Base-by-base conservation (phyloP, 257 asterid species). In the Salvia miltiorrhiza region DNA sequence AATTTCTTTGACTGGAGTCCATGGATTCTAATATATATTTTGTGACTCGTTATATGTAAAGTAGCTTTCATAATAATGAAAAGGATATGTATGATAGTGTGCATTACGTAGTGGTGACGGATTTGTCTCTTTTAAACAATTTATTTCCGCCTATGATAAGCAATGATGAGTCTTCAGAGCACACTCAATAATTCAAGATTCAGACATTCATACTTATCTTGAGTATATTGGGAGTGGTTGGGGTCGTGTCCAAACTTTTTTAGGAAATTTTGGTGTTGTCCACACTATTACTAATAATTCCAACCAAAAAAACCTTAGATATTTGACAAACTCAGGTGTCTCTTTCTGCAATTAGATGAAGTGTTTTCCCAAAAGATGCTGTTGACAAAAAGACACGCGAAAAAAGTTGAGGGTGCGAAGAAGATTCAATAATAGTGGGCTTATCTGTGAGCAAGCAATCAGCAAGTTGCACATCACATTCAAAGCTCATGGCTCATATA, bases 391-490 rank as follows among this genome's bases (percentile, higher is more conserved):
- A 49, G 32, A 37, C 69, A 45, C 23, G 17, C 32, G 24, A 24
- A 26, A 24, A 69, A 70, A 65, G 74, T 58, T 66, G 71, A 43
- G 40, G 48, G 40, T n/a, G 35, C 19, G 35, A 26, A 40, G 12
- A 68, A 59, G 39, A 57, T 70, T 47, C 55, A 76, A 63, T 7
- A 8, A n/a, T 17, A 54, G 74, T 41, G 71, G 67, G 71, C 3
- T 40, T 13, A 9, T 41, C 56, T 48, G 7, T 3, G 58, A 24
- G 43, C 13, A 67, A 66, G 63, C 26, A 60, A 44, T 47, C 73
- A 55, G 20, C 72, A 19, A 77, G 20, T 71, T 76, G 75, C 23
- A 61, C 20, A 62, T 57, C 4, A 9, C 19, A 19, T 59, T 32
- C 65, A 16, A 19, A 5, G 28, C 3, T 17, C n/a, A n/a, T n/a